Evolutionary conservation across 225 moss, liverwort and hornwort genomes (phyloP), one percentile per base, ranked within the genome.

Genomic region (Sphagnum contortum): DNA sequence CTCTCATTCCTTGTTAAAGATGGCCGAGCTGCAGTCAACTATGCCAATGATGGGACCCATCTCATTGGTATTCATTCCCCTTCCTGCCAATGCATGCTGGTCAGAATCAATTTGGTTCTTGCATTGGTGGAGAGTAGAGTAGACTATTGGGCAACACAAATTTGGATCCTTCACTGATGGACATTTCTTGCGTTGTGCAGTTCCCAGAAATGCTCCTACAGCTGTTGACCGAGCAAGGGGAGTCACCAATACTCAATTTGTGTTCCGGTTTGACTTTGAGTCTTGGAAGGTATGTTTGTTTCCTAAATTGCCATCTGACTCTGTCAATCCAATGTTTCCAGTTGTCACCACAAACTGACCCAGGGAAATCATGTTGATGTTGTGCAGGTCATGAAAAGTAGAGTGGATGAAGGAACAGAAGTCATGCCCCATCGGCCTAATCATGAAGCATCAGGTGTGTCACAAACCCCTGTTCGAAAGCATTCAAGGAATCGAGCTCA

Each of bases 1-100:
- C 66, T 94, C 50, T 91, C 91, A 1, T 94, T 91, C 75, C 82
- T 94, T 58, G 85, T 89, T 12, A 91, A 91, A 72, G 94, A 94
- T 69, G 94, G 94, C 52, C 79, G 88, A 59, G 91, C 72, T 51
- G 70, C 83, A 74, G 80, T 89, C 47, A 72, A 68, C 11, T 70
- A 62, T 45, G 57, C 73, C 12, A 75, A 74, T 3, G 74, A 79
- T 50, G 84, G 86, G 51, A 73, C 68, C 4, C 80, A 86, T 66
- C 50, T 80, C 58, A 67, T 88, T 9, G 80, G 88, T 88, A 81
- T 0, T 50, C 59, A 48, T 63, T 47, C 50, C 12, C 55, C 49
- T 3, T 6, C 12, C 5, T 2, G 12, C 4, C 29, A 29, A 29
- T 29, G 29, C 29, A 29, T 29, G 29, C 29, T 29, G 29, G 29